Evolutionary conservation across 2,329 filamentous ascomycete genomes (phyloP).

Genomic region (Chrysoporthe cubensis): DNA sequence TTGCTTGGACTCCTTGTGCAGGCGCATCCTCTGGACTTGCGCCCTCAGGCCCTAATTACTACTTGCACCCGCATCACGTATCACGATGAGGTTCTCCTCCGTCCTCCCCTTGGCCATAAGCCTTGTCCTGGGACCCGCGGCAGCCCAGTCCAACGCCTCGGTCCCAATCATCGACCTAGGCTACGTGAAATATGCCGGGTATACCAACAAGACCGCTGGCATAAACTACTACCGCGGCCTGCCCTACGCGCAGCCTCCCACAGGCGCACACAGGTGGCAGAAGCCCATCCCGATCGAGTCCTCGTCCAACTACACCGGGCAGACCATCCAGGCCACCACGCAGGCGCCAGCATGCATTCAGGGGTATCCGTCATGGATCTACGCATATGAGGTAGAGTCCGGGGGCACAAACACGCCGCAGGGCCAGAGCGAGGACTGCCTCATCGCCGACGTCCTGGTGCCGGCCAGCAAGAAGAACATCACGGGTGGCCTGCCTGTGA

Average conservation of each 20-base stretch:
- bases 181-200: constrained; percentile 19
- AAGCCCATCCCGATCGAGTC: constrained; percentile 17
- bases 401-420: not conserved
- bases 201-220: constrained; percentile 14
- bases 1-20: too few relatives aligned
- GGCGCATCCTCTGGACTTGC: too few relatives aligned
- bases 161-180: constrained; percentile 18
- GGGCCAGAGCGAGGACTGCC: constrained; percentile 38
- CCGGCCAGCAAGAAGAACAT: constrained; percentile 31
- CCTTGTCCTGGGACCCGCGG: not conserved
- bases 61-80: not conserved
- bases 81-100: not conserved
- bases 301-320: constrained; percentile 15
- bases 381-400: not conserved
- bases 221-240: constrained; percentile 24
- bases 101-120: not conserved
- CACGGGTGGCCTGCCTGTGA: constrained; percentile 23
- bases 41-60: too few relatives aligned
- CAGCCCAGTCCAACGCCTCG: constrained; percentile 3
- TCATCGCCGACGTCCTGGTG: constrained; percentile 40
- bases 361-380: not conserved
- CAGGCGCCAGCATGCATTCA: constrained; percentile 13
- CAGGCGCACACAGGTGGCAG: constrained; percentile 12
- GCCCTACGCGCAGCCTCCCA: constrained; percentile 5
- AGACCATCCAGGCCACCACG: constrained; percentile 16